A percentile compares a stretch with the other conserved stretches of the same genome.
Evolutionary conservation across 1,284 basidiomycete species (phyloP).

Genomic region (Neonothopanus nambi): DNA sequence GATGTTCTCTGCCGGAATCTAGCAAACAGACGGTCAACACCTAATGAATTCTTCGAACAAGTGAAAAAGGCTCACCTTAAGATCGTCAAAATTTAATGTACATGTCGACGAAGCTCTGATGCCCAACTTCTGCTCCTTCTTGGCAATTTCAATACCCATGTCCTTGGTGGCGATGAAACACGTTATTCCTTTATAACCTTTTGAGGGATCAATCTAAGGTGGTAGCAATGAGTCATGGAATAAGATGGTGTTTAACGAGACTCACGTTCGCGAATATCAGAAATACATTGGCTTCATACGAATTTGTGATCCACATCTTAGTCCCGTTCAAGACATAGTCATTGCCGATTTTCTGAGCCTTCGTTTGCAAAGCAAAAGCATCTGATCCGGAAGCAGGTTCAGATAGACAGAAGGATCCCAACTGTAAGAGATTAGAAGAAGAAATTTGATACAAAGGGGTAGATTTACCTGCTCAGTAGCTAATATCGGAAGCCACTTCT

Average conservation of each 20-base stretch:
- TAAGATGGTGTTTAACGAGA: not conserved
- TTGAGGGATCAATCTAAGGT: slow-evolving; percentile 77
- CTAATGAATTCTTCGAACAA: not conserved
- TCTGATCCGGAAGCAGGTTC: slow-evolving; percentile 94
- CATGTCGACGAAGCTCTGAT: slow-evolving; percentile 98
- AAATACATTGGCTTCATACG: slow-evolving; percentile 92
- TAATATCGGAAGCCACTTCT: slow-evolving; percentile 88
- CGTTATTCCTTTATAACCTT: slow-evolving; percentile 99
- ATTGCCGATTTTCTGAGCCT: slow-evolving; percentile 83
- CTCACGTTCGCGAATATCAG: slow-evolving; percentile 91
- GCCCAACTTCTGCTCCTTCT: slow-evolving; percentile 98
- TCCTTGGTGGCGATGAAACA: slow-evolving; percentile 96
- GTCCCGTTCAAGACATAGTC: slow-evolving; percentile 90
- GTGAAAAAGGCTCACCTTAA: slow-evolving; percentile 47
- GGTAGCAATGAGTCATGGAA: not conserved
- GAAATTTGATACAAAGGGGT: not conserved
- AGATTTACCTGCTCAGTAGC: slow-evolving; percentile 70
- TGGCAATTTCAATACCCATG: slow-evolving; percentile 96
- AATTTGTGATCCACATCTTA: slow-evolving; percentile 99
- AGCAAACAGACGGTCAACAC: no score
- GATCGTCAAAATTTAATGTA: slow-evolving; percentile 93
- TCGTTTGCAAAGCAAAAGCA: slow-evolving; percentile 95
- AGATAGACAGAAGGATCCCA: slow-evolving; percentile 95
- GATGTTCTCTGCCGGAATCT: slow-evolving; percentile 87
- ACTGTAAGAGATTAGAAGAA: slow-evolving; percentile 42